These are phyloP conservation scores for Rickenella mellea DNA, from an alignment of 768 basidiomycete genomes.

Conservation along the genomic window DNA sequence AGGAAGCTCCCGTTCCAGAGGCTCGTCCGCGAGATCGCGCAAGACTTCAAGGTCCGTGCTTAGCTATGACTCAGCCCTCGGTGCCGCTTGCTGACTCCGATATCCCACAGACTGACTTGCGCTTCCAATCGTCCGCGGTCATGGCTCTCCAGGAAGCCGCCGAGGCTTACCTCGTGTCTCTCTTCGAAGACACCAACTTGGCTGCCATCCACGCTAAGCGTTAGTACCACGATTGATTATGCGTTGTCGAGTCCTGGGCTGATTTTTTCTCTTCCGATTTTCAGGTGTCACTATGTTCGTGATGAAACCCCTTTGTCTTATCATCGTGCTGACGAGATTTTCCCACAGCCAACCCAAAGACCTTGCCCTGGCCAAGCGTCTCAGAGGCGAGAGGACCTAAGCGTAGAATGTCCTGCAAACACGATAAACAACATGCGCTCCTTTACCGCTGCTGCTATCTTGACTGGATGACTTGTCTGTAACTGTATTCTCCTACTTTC, in stretches of 20 bases:
- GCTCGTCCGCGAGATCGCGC: conserved; percentile 94
- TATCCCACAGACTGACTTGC: conserved; percentile 61
- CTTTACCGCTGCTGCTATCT: no score
- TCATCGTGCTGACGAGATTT: conserved; percentile 11
- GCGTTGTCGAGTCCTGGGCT: background rate
- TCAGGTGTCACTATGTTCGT: conserved; percentile 50
- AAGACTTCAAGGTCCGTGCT: conserved; percentile 78
- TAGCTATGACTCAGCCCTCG: background rate
- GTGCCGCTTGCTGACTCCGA: conserved; percentile 1
- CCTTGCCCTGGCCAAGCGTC: conserved; percentile 76
- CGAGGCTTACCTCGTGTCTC: conserved; percentile 80
- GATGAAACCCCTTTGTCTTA: background rate
- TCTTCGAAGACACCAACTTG: conserved; percentile 87
- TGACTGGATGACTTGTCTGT: no score
- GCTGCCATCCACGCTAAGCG: conserved; percentile 87
- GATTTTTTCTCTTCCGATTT: conserved; percentile 7
- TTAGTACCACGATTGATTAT: conserved; percentile 16
- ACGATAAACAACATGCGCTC: no score
- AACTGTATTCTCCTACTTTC: no score
- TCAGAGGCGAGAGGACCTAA: conserved; percentile 80
- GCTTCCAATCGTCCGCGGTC: conserved; percentile 94
- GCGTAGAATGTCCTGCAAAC: no score
- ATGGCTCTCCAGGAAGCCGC: conserved; percentile 91
- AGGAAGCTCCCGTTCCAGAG: conserved; percentile 99
- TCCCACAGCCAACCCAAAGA: conserved; percentile 72